Conservation (phyloP, 108 stramenopile genomes). For the Heterococcus sp. region DNA sequence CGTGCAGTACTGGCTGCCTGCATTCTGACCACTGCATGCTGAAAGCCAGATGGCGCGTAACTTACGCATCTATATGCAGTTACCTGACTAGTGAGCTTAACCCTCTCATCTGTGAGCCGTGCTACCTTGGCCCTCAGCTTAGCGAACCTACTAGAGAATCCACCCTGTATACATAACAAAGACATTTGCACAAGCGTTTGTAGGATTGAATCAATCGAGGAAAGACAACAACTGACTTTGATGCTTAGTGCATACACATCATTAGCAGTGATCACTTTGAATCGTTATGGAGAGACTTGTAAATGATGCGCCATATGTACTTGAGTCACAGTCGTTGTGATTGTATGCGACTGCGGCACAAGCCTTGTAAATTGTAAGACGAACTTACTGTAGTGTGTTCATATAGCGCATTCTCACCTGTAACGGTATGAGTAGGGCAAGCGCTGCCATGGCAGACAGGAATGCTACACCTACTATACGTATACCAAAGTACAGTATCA, state of each 20-base stretch:
- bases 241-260: no score
- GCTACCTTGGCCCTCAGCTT: slow-evolving; percentile 69
- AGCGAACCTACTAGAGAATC: slow-evolving; percentile 68
- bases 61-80: no score
- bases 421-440: slow-evolving; percentile 76
- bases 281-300: not conserved
- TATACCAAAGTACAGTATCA: slow-evolving; percentile 68
- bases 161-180: slow-evolving; percentile 49
- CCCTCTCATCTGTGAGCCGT: slow-evolving; percentile 75
- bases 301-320: not conserved
- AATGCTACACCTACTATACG: slow-evolving; percentile 72
- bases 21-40: no score
- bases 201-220: no score
- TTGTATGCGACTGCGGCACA: not conserved
- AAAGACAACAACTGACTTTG: no score
- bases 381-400: not conserved
- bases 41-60: no score
- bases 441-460: slow-evolving; percentile 71
- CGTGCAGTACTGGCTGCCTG: slow-evolving; percentile 42
- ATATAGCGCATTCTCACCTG: slow-evolving; percentile 37
- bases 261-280: no score
- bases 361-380: not conserved
- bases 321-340: not conserved
- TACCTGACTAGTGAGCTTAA: slow-evolving; percentile 64
- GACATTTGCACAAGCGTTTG: no score